Base-by-base conservation (phyloP, 2,329 filamentous ascomycete genomes). In the Parasarocladium wereldwijsianum region DNA sequence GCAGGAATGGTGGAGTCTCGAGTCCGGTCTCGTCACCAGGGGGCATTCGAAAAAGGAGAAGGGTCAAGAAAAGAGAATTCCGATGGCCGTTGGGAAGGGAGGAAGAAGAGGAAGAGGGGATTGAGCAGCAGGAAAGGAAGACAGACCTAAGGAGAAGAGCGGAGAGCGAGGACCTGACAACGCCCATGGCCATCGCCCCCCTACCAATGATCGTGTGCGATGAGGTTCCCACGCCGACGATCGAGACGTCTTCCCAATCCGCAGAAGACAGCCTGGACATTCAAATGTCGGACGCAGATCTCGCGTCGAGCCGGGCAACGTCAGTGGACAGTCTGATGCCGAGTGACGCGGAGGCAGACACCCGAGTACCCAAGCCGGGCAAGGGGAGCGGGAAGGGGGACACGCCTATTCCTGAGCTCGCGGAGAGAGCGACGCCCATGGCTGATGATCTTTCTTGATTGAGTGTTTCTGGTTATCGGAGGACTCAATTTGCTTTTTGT, bases 61-160 rank as follows among this genome's bases (percentile, higher is more conserved):
- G 56, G 43, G 71, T 76, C 39, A 75, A 71, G 59, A 73, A 67
- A 49, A 56, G 70, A 9, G 64, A 64, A 24, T 76, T 71, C 72
- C 66, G 72, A 20, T 76, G 72, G 72, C 76, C 72, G 2, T 74
- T 77, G 25, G 67, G 64, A 1, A 60, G 54, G 3, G 55, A 52
- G 6, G 51, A 60, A 10, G 52, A 57, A 10, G 52, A 59, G 27
- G 52, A 57, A 32, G n/a, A n/a, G n/a, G n/a, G n/a, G n/a, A n/a
- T n/a, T n/a, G n/a, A n/a, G n/a, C n/a, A n/a, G n/a, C n/a, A n/a
- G n/a, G n/a, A n/a, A n/a, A n/a, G n/a, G n/a, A n/a, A n/a, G n/a
- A n/a, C n/a, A n/a, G n/a, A n/a, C n/a, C n/a, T n/a, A n/a, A n/a
- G n/a, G n/a, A n/a, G n/a, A n/a, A n/a, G n/a, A n/a, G n/a, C n/a